phyloP scores from a whole-genome alignment of 441 rosid genomes.

The Isatis lusitanica region DNA sequence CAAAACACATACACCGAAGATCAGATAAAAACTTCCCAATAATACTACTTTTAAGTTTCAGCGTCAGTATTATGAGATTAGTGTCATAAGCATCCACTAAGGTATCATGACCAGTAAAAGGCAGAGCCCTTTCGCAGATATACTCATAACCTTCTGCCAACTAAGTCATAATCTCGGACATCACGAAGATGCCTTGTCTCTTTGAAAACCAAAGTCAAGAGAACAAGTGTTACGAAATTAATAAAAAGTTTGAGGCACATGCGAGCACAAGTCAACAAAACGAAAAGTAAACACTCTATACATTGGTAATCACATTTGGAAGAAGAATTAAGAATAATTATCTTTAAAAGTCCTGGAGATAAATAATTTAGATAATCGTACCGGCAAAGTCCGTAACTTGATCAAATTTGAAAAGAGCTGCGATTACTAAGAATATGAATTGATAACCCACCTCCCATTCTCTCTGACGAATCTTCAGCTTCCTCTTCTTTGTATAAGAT shows the following conservation, averaged over 20 bases:
- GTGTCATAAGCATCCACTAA: too few relatives aligned
- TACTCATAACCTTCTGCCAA: too few relatives aligned
- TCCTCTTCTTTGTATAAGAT: too few relatives aligned
- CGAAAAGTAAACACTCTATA: not conserved
- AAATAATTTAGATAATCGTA: constrained; percentile 17
- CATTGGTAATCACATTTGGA: not conserved
- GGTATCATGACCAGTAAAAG: too few relatives aligned
- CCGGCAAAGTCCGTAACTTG: constrained; percentile 97
- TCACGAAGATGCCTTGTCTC: constrained; percentile 85
- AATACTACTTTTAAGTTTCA: too few relatives aligned
- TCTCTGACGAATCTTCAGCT: too few relatives aligned
- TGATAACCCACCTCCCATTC: constrained; percentile 63
- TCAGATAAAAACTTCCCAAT: too few relatives aligned
- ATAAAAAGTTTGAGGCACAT: constrained; percentile 30
- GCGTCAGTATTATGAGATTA: too few relatives aligned
- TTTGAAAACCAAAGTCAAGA: constrained; percentile 69
- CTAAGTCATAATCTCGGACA: too few relatives aligned
- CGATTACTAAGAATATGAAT: constrained; percentile 71
- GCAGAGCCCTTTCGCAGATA: too few relatives aligned
- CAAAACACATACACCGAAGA: too few relatives aligned
- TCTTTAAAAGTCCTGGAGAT: not conserved
- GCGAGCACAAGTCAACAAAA: constrained; percentile 10
- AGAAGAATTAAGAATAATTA: not conserved
- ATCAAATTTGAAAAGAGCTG: constrained; percentile 84
- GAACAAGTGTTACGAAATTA: constrained; percentile 75